These are phyloP conservation scores for Chaetoceros tenuissimus DNA, from an alignment of 108 stramenopile genomes.

Conservation along the genomic window DNA sequence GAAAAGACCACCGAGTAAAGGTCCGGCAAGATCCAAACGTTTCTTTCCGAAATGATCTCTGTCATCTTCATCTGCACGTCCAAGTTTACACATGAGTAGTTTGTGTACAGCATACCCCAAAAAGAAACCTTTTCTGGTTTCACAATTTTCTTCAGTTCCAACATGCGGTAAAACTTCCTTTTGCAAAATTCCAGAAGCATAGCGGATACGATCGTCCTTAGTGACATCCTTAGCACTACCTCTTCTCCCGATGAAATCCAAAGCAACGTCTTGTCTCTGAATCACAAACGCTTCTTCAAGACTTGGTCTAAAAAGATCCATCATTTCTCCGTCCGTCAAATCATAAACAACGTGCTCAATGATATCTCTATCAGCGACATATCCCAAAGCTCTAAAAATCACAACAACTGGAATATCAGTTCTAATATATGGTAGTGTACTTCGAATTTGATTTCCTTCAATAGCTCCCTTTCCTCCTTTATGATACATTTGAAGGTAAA, in stretches of 20 bases:
- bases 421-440: slow-evolving; percentile 92
- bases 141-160: slow-evolving; percentile 92
- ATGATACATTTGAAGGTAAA: slow-evolving; percentile 97
- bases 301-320: slow-evolving; percentile 92
- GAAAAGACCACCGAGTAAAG: slow-evolving; percentile 92
- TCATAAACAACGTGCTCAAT: slow-evolving; percentile 99
- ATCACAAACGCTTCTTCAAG: slow-evolving; percentile 95
- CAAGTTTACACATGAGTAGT: slow-evolving; percentile 89
- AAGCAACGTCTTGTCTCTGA: slow-evolving; percentile 85
- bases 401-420: slow-evolving; percentile 97
- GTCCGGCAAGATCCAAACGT: slow-evolving; percentile 98
- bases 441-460: slow-evolving; percentile 93
- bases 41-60: slow-evolving; percentile 99
- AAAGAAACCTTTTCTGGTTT: slow-evolving; percentile 99
- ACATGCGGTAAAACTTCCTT: slow-evolving; percentile 98
- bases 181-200: slow-evolving; percentile 91
- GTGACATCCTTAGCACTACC: slow-evolving; percentile 88
- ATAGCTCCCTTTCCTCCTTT: slow-evolving; percentile 84
- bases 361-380: slow-evolving; percentile 90
- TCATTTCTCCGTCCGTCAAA: slow-evolving; percentile 93
- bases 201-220: slow-evolving; percentile 93
- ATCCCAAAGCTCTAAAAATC: slow-evolving; percentile 96
- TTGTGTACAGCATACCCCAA: slow-evolving; percentile 98
- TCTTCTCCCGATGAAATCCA: slow-evolving; percentile 95
- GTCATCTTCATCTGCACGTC: slow-evolving; percentile 94